Base-by-base conservation (phyloP, 768 basidiomycete species). In the Kwoniella sp. region DNA sequence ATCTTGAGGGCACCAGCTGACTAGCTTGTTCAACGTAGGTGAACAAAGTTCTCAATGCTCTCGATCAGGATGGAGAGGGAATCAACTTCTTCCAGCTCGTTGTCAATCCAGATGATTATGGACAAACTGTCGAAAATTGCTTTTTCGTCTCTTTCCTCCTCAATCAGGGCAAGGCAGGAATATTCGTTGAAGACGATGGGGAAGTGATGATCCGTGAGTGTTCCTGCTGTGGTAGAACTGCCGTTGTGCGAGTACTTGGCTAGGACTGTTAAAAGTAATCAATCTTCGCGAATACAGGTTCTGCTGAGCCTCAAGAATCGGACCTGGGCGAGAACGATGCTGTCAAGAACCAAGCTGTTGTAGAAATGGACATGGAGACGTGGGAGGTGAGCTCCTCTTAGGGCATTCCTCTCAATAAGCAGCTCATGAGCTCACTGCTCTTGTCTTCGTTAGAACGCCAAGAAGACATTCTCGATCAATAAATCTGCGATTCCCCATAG, bases 131-230 rank as follows among this genome's bases (percentile, higher is more conserved):
- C 15, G 96, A 99, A 82, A 99, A 99, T 78, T 83, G 95, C 25
- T 98, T 99, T 79, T 93, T 96, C 75, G 84, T 95, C 1, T 92
- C 92, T 0, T 98, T 99, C 82, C 84, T 96, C 67, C 90, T 96
- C 52, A 86, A 90, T 30, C 91, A 94, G 68, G 92, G 90, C 1
- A 86, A 67, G 53, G 81, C 75, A 0, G 73, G 74, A 11, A 72
- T 82, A 22, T 58, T 66, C 5, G 83, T 85, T 31, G 83, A 86
- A 8, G 84, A 89, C 0, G 79, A 79, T 28, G 89, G 88, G 0
- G 88, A 91, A 72, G 89, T 91, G 7, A 77, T 88, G 22, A 86
- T 94, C 53, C 89, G 92, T 92, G 38, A 45, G 68, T 73, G 25
- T n/a, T n/a, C n/a, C 41, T 52, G n/a, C 50, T 48, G 11, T 22